Evolutionary conservation across 352 stramenopile species (phyloP).

Genomic region (Globisporangium acanthophoron): DNA sequence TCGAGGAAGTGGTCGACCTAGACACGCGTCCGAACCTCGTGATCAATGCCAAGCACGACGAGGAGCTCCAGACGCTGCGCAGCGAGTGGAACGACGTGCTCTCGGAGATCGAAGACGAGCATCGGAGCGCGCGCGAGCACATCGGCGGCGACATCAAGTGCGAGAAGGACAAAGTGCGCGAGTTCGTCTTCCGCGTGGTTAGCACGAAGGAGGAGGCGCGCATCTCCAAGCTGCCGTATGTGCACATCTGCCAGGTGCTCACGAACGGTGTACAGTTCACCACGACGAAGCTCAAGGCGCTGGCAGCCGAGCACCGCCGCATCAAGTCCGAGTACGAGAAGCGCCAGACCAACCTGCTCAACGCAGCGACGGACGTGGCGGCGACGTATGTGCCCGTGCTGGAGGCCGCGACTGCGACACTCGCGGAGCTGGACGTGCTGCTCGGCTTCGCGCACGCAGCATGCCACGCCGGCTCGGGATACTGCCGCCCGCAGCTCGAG

Average conservation of each 20-base stretch:
- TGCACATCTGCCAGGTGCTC: conserved; percentile 93
- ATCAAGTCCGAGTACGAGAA: conserved; percentile 90
- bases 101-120: conserved; percentile 78
- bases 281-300: conserved; percentile 85
- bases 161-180: conserved; percentile 89
- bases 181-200: conserved; percentile 92
- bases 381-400: conserved; percentile 95
- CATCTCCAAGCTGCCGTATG: conserved; percentile 81
- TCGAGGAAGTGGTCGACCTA: conserved; percentile 83
- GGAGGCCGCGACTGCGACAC: conserved; percentile 80
- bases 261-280: conserved; percentile 98
- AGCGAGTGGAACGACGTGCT: conserved; percentile 72
- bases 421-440: conserved; percentile 95
- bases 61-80: conserved; percentile 68
- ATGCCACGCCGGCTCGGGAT: conserved; percentile 85
- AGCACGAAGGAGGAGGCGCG: conserved; percentile 92
- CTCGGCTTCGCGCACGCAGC: conserved; percentile 92
- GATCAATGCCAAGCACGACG: conserved; percentile 81
- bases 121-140: conserved; percentile 44
- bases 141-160: conserved; percentile 88
- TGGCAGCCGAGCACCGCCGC: conserved; percentile 83
- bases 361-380: conserved; percentile 92
- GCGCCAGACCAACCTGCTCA: conserved; percentile 88
- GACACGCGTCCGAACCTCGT: conserved; percentile 72
- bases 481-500: conserved; percentile 59